A percentile compares a stretch with the other conserved stretches of the same genome.
Evolutionary conservation across 345 rosid genomes (phyloP).

Genomic region (Mercurialis annua): DNA sequence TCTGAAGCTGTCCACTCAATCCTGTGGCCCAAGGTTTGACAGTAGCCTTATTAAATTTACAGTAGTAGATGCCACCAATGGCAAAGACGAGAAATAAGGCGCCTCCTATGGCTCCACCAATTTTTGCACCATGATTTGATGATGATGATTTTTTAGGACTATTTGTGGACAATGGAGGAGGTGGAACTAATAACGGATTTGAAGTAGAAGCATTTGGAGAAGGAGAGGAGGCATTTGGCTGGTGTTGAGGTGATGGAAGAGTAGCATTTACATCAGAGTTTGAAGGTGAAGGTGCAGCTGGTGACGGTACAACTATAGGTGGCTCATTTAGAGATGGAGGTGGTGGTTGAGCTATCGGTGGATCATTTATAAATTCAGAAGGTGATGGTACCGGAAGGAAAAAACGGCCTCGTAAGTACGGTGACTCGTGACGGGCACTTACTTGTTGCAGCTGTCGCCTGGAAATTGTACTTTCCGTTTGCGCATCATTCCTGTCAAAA

Average conservation of each 20-base stretch:
- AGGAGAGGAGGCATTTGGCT: not conserved
- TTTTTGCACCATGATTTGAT: constrained; percentile 12
- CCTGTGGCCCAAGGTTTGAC: constrained; percentile 90
- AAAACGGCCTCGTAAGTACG: no score
- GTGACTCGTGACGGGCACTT: not conserved
- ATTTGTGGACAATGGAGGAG: not conserved
- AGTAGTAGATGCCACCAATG: constrained; percentile 38
- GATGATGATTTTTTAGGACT: not conserved
- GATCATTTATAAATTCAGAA: constrained; percentile 6
- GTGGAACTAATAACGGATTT: not conserved
- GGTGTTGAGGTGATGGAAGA: not conserved
- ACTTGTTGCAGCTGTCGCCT: constrained; percentile 31
- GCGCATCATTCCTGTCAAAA: constrained; percentile 35
- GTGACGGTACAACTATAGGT: constrained; percentile 16
- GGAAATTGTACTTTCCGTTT: constrained; percentile 29
- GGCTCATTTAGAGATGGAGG: constrained; percentile 25
- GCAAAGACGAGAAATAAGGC: constrained; percentile 34
- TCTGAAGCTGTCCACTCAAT: constrained; percentile 85
- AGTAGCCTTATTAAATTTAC: constrained; percentile 51
- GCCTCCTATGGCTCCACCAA: constrained; percentile 48
- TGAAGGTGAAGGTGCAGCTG: constrained; percentile 16
- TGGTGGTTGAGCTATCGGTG: constrained; percentile 26
- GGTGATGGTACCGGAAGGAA: not conserved
- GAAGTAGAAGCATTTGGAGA: constrained; percentile 3
- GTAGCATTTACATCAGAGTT: not conserved